phyloP scores from a whole-genome alignment of 768 basidiomycete species.

The Cystofilobasidium macerans region DNA sequence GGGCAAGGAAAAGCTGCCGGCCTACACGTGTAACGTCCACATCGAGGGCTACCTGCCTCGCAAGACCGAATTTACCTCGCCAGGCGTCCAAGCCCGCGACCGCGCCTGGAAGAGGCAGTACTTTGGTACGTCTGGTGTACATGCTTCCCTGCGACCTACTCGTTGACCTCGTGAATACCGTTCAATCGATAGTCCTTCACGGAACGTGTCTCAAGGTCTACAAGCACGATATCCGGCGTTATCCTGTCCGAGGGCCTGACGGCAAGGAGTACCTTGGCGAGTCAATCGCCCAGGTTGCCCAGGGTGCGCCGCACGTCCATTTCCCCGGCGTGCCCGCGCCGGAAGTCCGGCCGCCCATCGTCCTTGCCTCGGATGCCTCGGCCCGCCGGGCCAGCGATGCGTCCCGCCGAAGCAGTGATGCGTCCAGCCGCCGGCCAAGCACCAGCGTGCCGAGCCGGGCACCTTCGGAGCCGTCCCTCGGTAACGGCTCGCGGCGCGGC shows the following conservation, averaged over 20 bases:
- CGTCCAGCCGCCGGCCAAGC: slow-evolving; percentile 3
- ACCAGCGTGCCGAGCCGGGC: neutral
- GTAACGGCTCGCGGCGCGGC: neutral
- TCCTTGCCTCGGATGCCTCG: neutral
- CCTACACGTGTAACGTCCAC: slow-evolving; percentile 67
- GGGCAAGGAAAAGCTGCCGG: slow-evolving; percentile 65
- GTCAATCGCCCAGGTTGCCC: neutral
- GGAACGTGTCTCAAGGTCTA: slow-evolving; percentile 74
- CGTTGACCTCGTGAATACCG: neutral
- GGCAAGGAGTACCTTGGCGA: slow-evolving; percentile 8
- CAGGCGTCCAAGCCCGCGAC: slow-evolving; percentile 78
- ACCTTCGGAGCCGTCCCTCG: neutral
- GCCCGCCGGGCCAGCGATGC: slow-evolving; percentile 11
- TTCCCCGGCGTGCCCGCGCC: slow-evolving; percentile 23
- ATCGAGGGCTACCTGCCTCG: slow-evolving; percentile 70
- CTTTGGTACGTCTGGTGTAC: slow-evolving; percentile 39
- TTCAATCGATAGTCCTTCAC: slow-evolving; percentile 51
- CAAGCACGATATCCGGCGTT: slow-evolving; percentile 39
- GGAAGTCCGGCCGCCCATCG: slow-evolving; percentile 9
- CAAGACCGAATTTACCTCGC: slow-evolving; percentile 82
- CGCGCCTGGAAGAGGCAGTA: slow-evolving; percentile 82
- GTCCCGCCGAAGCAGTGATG: neutral
- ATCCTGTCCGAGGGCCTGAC: slow-evolving; percentile 5
- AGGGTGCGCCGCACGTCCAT: slow-evolving; percentile 25
- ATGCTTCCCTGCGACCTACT: neutral